Percentiles rank a stretch among this genome's conserved stretches.
Conservation (phyloP, 805 yeast species). For the Saccharomycopsis sp. region DNA sequence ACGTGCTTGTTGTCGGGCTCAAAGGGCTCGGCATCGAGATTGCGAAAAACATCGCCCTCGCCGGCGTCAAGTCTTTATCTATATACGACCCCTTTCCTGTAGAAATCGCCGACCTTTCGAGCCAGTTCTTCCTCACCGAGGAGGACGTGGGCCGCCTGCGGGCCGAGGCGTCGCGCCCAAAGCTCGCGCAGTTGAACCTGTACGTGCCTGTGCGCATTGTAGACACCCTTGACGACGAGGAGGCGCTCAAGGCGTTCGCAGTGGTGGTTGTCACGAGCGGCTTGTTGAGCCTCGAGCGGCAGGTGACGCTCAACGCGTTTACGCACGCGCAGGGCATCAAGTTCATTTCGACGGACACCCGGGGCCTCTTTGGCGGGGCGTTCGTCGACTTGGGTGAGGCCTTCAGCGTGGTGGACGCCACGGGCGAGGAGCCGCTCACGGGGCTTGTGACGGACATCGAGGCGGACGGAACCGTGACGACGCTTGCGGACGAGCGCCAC, state of each 20-base stretch:
- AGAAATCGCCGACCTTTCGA: slow-evolving; percentile 63
- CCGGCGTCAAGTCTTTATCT: slow-evolving; percentile 91
- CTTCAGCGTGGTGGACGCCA: slow-evolving; percentile 74
- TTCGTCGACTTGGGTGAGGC: slow-evolving; percentile 86
- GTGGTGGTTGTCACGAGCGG: slow-evolving; percentile 81
- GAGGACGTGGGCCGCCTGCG: slow-evolving; percentile 72
- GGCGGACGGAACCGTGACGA: slow-evolving; percentile 82
- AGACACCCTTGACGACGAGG: slow-evolving; percentile 42
- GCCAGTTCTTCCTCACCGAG: slow-evolving; percentile 78
- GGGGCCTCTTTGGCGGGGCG: slow-evolving; percentile 82
- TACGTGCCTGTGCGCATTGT: slow-evolving; percentile 82
- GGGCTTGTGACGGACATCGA: slow-evolving; percentile 92
- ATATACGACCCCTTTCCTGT: slow-evolving; percentile 76
- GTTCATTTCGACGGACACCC: slow-evolving; percentile 72
- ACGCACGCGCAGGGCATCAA: slow-evolving; percentile 71
- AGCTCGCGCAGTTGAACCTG: slow-evolving; percentile 74
- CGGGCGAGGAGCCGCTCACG: slow-evolving; percentile 85
- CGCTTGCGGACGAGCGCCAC: slow-evolving; percentile 87
- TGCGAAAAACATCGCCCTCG: slow-evolving; percentile 92
- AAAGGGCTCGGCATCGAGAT: slow-evolving; percentile 93
- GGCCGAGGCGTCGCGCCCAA: slow-evolving; percentile 61
- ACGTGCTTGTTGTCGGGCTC: slow-evolving; percentile 84
- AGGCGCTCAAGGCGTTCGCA: slow-evolving; percentile 52
- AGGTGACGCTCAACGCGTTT: slow-evolving; percentile 63
- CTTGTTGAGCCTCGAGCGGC: slow-evolving; percentile 58